These are phyloP conservation scores for Chalaropsis thielavioides DNA, from an alignment of 2,329 filamentous ascomycete genomes.

Conservation along the genomic window DNA sequence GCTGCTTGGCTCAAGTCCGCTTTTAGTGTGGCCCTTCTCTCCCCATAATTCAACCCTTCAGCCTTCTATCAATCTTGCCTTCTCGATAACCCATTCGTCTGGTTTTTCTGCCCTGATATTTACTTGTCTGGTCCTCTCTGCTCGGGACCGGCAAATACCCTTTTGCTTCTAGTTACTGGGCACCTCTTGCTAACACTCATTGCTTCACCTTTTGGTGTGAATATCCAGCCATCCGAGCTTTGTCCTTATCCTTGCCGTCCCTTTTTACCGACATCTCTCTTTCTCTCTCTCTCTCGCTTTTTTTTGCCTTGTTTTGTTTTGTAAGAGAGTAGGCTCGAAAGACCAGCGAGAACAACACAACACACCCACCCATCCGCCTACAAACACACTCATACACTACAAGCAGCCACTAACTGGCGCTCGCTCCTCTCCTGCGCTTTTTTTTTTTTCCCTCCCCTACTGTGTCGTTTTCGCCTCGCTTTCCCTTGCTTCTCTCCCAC, in stretches of 20 bases:
- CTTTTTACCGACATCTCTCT: constrained; percentile 6
- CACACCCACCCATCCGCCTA: too few relatives aligned
- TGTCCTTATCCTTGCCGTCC: constrained; percentile 10
- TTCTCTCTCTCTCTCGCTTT: not conserved
- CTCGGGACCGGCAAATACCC: not conserved
- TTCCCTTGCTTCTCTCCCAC: not conserved
- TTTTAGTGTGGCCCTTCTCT: not conserved
- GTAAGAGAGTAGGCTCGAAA: not conserved
- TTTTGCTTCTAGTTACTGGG: not conserved
- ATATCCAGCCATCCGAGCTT: constrained; percentile 7
- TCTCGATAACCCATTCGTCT: not conserved
- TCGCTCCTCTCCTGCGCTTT: not conserved
- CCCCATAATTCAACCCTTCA: constrained; percentile 5
- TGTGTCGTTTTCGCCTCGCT: not conserved
- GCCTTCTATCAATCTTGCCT: not conserved
- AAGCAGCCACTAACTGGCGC: not conserved
- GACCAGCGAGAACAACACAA: not conserved
- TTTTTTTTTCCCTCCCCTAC: constrained; percentile 1
- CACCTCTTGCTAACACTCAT: constrained; percentile 2
- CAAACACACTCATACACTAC: not conserved
- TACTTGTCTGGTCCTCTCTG: not conserved
- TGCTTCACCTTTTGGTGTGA: not conserved
- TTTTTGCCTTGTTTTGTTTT: not conserved
- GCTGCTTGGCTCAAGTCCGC: not conserved
- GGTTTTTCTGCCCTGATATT: not conserved